A percentile compares a stretch with the other conserved stretches of the same genome.
Conservation (phyloP, 2,329 filamentous ascomycete genomes). For the Chrysosporium queenslandicum region DNA sequence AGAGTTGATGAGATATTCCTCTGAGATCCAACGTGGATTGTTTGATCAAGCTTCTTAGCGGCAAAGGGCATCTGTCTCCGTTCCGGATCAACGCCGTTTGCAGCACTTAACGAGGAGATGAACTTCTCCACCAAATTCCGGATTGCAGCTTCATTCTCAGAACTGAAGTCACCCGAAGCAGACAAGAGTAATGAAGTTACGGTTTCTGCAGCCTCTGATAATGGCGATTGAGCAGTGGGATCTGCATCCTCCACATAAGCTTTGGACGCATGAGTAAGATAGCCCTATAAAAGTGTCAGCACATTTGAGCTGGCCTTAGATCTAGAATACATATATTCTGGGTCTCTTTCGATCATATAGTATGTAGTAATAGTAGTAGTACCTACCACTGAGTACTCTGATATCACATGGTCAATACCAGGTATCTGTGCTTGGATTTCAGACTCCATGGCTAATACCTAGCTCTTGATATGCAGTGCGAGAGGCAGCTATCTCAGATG, state of each 20-base stretch:
- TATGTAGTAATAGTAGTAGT: too few species aligned
- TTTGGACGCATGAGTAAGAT: slow-evolving; percentile 84
- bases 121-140: slow-evolving; percentile 80
- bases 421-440: slow-evolving; percentile 78
- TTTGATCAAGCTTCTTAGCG: slow-evolving; percentile 80
- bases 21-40: slow-evolving; percentile 86
- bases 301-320: too few species aligned
- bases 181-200: slow-evolving; percentile 86
- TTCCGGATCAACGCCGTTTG: slow-evolving; percentile 59
- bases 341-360: too few species aligned
- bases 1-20: slow-evolving; percentile 94
- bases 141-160: slow-evolving; percentile 65
- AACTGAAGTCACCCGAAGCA: slow-evolving; percentile 72
- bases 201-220: slow-evolving; percentile 71
- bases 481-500: too few species aligned
- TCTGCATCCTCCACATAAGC: slow-evolving; percentile 67
- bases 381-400: slow-evolving; percentile 69
- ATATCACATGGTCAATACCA: slow-evolving; percentile 76
- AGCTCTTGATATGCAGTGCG: not conserved
- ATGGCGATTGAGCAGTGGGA: slow-evolving; percentile 57
- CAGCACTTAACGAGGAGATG: slow-evolving; percentile 67
- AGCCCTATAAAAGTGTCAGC: slow-evolving; percentile 47
- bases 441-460: slow-evolving; percentile 57
- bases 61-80: slow-evolving; percentile 60
- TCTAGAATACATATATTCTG: too few species aligned